Evolutionary conservation across 345 rosid genomes (phyloP), one percentile per base, ranked within the genome.

Genomic region (Hibiscus trionum): DNA sequence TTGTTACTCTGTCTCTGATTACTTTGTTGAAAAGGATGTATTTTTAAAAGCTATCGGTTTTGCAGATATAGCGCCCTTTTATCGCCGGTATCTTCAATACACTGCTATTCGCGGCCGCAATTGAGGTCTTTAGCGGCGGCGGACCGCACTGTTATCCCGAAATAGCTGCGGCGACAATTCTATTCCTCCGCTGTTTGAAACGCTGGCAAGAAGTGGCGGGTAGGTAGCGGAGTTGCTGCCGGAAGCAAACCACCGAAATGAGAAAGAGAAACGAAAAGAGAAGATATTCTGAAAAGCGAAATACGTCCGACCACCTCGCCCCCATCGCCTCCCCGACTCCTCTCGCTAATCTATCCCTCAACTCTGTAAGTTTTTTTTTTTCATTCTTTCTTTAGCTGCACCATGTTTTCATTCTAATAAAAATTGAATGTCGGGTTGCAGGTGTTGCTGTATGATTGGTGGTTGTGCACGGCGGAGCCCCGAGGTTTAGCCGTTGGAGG

Each of bases 361-460:
- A 70, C 16, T 39, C 49, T 4, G 73, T 70, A 57, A 70, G 52
- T 1, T 57, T 24, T 16, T 53, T 15, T 17, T 2, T 5, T 17
- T 5, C 1, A 7, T 57, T 0, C 16, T 53, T 35, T 53, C 60
- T 55, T 55, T 56, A 26, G 9, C 21, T 33, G 2, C 8, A 16
- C 15, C 1, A n/a, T 4, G 10, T 39, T 56, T 56, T 12, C 50
- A 29, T 35, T 31, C 24, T 29, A 33, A 17, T 65, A 21, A 17
- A 19, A 8, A 42, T 11, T 42, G 31, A 5, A 10, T 27, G 33
- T 7, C 35, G 67, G 55, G 47, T 2, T 52, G 19, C 17, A 74
- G 77, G 77, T 74, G 27, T 46, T 16, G 42, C 35, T 74, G 63
- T 39, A 65, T 26, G 72, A 66, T 65, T 74, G 77, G 77, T 74